A percentile compares a stretch with the other conserved stretches of the same genome.
These are phyloP conservation scores for Suillus clintonianus DNA, from an alignment of 768 basidiomycete species.

Conservation along the genomic window DNA sequence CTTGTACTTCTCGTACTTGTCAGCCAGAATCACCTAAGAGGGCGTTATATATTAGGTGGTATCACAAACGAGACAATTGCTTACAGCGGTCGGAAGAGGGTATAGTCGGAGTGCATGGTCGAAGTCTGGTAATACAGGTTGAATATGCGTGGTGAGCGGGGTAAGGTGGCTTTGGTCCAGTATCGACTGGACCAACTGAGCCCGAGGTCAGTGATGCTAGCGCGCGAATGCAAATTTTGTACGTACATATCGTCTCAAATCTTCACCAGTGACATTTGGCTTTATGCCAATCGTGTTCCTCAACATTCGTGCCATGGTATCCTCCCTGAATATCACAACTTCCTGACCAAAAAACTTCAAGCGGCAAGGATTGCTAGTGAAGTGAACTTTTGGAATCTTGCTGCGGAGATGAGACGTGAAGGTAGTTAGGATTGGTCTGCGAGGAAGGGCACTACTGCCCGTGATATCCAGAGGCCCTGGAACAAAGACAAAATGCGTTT, in stretches of 20 bases:
- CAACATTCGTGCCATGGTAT: constrained; percentile 91
- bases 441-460: constrained; percentile 78
- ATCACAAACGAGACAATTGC: constrained; percentile 22
- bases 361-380: constrained; percentile 90
- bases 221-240: constrained; percentile 3
- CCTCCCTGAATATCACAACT: constrained; percentile 91
- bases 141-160: constrained; percentile 80
- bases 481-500: constrained; percentile 90
- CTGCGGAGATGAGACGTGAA: constrained; percentile 69
- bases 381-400: constrained; percentile 77
- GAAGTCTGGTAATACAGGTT: constrained; percentile 86
- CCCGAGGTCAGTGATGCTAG: not conserved
- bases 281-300: constrained; percentile 91
- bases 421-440: constrained; percentile 75
- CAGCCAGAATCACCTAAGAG: constrained; percentile 83
- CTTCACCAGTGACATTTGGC: constrained; percentile 71
- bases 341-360: constrained; percentile 96
- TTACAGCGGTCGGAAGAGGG: constrained; percentile 88
- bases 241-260: constrained; percentile 87
- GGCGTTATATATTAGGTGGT: constrained; percentile 11
- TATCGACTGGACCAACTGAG: constrained; percentile 91
- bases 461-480: constrained; percentile 93
- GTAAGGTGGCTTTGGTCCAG: constrained; percentile 95
- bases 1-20: constrained; percentile 95
- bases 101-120: constrained; percentile 93